Evolutionary conservation across 192 early-diverging fungal species (phyloP).

Genomic region (Allomyces arbusculus): DNA sequence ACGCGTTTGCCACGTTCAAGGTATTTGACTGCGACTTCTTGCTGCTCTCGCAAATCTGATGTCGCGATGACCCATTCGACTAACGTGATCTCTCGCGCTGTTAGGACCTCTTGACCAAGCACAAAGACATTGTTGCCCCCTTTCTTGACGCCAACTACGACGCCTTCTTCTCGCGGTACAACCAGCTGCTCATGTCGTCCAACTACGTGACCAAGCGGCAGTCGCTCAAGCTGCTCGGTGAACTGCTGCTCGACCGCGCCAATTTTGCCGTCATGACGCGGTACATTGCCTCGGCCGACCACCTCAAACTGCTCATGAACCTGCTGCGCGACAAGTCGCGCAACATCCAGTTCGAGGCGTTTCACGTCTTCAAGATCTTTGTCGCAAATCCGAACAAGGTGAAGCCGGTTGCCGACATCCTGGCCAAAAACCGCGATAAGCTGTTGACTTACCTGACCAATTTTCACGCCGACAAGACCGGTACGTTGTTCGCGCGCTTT

Average conservation of each 20-base stretch:
- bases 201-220: conserved; percentile 98
- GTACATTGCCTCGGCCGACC: conserved; percentile 78
- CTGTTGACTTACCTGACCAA: conserved; percentile 65
- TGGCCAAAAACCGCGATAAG: conserved; percentile 78
- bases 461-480: conserved; percentile 90
- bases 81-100: too few relatives aligned
- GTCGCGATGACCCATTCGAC: background rate
- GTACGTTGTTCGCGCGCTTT: conserved; percentile 18
- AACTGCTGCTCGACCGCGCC: conserved; percentile 84
- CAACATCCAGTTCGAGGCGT: conserved; percentile 99
- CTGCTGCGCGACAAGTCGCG: conserved; percentile 79
- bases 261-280: conserved; percentile 90
- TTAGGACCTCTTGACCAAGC: conserved; percentile 85
- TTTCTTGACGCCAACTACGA: conserved; percentile 85
- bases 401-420: conserved; percentile 73
- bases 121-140: conserved; percentile 75
- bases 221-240: conserved; percentile 93
- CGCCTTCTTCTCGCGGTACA: conserved; percentile 51
- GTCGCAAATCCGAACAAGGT: conserved; percentile 96
- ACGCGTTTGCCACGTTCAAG: conserved; percentile 96
- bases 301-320: conserved; percentile 97
- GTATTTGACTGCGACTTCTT: too few relatives aligned
- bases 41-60: background rate
- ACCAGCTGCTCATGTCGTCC: conserved; percentile 55
- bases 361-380: conserved; percentile 99